Base-by-base conservation (phyloP, 179 eudicot genomes). In the Amaranthus tricolor region DNA sequence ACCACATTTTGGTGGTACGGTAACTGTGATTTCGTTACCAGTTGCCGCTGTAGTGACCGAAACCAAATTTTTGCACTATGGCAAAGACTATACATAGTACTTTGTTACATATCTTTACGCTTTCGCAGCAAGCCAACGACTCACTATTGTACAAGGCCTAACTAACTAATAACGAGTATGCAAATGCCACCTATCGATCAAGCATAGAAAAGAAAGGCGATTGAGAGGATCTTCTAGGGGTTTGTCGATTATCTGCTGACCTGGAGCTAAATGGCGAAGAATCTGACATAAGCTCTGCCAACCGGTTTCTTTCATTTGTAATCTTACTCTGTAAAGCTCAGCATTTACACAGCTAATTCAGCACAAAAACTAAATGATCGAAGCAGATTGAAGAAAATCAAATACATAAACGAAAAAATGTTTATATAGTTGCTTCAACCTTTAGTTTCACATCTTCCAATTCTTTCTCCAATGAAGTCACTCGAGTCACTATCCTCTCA, bases 381-480 rank as follows among this genome's bases (percentile, higher is more conserved):
- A 59, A 19, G 10, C 6, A 55, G 44, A 4, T 69, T 3, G 13
- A 19, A 6, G 2, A 24, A 58, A 58, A 60, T 31, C 40, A 31
- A 31, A 31, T 31, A 31, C 40, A 31, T 31, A 2, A 31, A 31
- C 40, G 40, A 31, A 31, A 15, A 54, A 54, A 15, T 54, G n/a
- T 12, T 53, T 9, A 53, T 16, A 53, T 2, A 15, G 58, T 54
- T 54, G 19, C 58, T 15, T 54, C n/a, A 52, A 92, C 97, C 96
- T 92, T 88, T 11, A 78, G 57, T 74, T 82, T 90, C 50, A 76
- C 68, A 68, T 88, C 91, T 61, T 88, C 79, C 74, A 92, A 76
- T 77, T 92, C 97, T 74, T 86, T 86, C 84, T 90, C 88, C 60
- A 90, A 75, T 66, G 89, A 76, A 75, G 53, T 70, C 9, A 84